Evolutionary conservation across 1,284 basidiomycete species (phyloP).

Genomic region (Inonotus hispidus): DNA sequence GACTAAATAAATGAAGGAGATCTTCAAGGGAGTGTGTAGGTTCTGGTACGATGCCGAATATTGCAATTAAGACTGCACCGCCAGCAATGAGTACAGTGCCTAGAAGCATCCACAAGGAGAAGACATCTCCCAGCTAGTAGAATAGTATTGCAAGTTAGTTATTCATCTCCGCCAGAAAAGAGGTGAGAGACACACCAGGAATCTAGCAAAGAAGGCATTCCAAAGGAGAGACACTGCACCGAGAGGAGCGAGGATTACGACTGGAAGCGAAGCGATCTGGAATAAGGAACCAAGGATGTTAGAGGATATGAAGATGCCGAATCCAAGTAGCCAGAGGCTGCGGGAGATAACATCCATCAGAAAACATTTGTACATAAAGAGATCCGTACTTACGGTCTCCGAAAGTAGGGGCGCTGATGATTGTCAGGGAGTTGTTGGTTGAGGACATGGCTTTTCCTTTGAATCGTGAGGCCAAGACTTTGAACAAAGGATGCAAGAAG

Average conservation of each 20-base stretch:
- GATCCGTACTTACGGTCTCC: conserved; percentile 60
- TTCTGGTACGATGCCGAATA: conserved; percentile 93
- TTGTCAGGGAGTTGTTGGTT: conserved; percentile 68
- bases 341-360: conserved; percentile 6
- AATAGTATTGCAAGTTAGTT: not conserved
- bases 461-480: conserved; percentile 88
- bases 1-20: conserved; percentile 72
- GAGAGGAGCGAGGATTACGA: conserved; percentile 88
- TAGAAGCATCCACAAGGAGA: conserved; percentile 79
- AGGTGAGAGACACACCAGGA: conserved; percentile 39
- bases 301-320: conserved; percentile 79
- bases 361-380: conserved; percentile 16
- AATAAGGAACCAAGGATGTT: conserved; percentile 92
- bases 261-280: conserved; percentile 91
- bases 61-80: conserved; percentile 85
- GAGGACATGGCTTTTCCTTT: conserved; percentile 90
- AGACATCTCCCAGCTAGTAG: conserved; percentile 68
- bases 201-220: conserved; percentile 89
- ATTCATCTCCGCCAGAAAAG: not conserved
- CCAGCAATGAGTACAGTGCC: conserved; percentile 86
- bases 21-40: conserved; percentile 87
- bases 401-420: conserved; percentile 63
- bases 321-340: conserved; percentile 85
- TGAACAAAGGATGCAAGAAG: conserved; percentile 88
- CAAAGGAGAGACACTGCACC: conserved; percentile 91